These are phyloP conservation scores for Lagenidium giganteum DNA, from an alignment of 352 stramenopile species.

Conservation along the genomic window DNA sequence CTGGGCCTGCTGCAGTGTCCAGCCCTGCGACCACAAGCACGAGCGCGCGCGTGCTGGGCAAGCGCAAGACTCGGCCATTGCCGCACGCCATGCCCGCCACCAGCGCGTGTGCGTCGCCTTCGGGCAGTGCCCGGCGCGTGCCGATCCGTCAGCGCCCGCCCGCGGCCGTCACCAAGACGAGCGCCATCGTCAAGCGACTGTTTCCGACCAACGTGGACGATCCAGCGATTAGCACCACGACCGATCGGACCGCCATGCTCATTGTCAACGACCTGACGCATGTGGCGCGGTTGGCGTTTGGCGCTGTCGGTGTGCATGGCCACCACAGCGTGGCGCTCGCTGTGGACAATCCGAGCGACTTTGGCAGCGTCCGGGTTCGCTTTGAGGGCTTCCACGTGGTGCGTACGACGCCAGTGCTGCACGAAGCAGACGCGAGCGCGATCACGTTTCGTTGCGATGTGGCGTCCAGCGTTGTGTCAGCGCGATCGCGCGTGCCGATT, in stretches of 20 bases:
- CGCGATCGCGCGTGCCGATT: slow-evolving; percentile 42
- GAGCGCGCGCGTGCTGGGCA: too few species aligned
- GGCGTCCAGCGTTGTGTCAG: slow-evolving; percentile 62
- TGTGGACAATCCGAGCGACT: slow-evolving; percentile 52
- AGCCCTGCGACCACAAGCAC: too few species aligned
- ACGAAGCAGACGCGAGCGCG: slow-evolving; percentile 12
- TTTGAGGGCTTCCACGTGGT: slow-evolving; percentile 57
- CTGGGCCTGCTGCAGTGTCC: too few species aligned
- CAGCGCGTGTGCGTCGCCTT: too few species aligned
- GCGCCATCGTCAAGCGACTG: too few species aligned
- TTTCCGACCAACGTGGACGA: too few species aligned
- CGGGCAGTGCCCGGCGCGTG: too few species aligned
- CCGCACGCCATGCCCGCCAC: too few species aligned
- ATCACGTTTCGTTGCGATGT: slow-evolving; percentile 61
- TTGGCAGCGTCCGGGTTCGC: slow-evolving; percentile 55
- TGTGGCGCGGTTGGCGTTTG: slow-evolving; percentile 43
- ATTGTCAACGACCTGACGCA: slow-evolving; percentile 43
- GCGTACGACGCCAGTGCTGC: slow-evolving; percentile 7
- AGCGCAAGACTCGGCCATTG: too few species aligned
- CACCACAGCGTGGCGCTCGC: slow-evolving; percentile 39
- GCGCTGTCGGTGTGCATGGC: slow-evolving; percentile 38
- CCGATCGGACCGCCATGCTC: slow-evolving; percentile 25
- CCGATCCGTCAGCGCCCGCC: too few species aligned
- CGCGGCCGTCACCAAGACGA: background rate
- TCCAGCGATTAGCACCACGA: too few species aligned